These are phyloP conservation scores for Hygrophoropsis aurantiaca DNA, from an alignment of 768 basidiomycete species.

Conservation along the genomic window DNA sequence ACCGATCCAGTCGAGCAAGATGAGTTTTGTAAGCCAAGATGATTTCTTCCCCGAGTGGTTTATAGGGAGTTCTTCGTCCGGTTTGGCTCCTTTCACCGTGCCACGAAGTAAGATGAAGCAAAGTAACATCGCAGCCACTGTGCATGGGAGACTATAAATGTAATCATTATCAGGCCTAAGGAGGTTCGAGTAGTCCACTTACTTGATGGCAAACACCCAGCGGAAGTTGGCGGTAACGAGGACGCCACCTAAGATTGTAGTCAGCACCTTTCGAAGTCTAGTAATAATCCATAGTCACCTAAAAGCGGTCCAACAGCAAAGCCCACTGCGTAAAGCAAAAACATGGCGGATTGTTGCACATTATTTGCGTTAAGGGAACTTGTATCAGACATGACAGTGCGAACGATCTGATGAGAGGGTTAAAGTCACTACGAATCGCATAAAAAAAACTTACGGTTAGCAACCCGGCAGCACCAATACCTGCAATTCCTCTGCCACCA, in stretches of 20 bases:
- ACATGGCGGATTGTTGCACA: constrained; percentile 39
- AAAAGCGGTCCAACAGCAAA: constrained; percentile 45
- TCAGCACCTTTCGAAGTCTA: no score
- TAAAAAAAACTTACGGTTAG: constrained; percentile 28
- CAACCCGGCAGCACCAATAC: constrained; percentile 38
- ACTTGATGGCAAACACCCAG: constrained; percentile 61
- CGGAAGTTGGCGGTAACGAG: constrained; percentile 42
- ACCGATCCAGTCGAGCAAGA: constrained; percentile 48
- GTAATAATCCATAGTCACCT: no score
- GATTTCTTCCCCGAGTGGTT: neutral
- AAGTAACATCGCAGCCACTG: constrained; percentile 35
- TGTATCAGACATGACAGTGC: constrained; percentile 46
- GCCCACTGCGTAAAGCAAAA: constrained; percentile 43
- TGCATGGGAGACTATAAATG: constrained; percentile 39
- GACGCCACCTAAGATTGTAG: constrained; percentile 26
- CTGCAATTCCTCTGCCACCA: constrained; percentile 38
- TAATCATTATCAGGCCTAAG: neutral
- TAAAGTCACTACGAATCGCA: no score
- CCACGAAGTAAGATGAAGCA: constrained; percentile 42
- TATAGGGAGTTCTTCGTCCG: constrained; percentile 10
- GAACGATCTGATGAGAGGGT: constrained; percentile 33
- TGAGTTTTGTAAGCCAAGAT: constrained; percentile 28
- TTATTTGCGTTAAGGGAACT: constrained; percentile 42
- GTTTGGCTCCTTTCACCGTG: constrained; percentile 20
- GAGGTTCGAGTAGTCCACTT: constrained; percentile 8